These are phyloP conservation scores for Scedosporium aurantiacum DNA, from an alignment of 2,329 filamentous ascomycete species.

Conservation along the genomic window DNA sequence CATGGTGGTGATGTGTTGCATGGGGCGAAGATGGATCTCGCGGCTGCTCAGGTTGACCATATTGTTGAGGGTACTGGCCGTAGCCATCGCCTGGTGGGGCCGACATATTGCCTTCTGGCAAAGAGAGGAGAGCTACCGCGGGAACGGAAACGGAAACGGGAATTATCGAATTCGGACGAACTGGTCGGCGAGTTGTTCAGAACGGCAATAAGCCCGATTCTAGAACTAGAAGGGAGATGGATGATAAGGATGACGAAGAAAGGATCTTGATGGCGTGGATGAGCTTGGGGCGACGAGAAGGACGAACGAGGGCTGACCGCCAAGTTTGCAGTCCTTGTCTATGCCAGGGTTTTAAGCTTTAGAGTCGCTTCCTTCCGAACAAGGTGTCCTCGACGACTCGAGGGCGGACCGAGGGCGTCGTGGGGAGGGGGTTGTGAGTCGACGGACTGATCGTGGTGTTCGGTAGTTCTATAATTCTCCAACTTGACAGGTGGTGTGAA, in stretches of 20 bases:
- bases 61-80: slow-evolving; percentile 36
- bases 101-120: slow-evolving; percentile 32
- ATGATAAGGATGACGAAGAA: background rate
- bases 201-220: background rate
- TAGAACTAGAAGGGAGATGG: background rate
- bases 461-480: background rate
- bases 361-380: background rate
- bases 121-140: background rate
- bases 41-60: slow-evolving; percentile 28
- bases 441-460: slow-evolving; percentile 1
- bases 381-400: slow-evolving; percentile 1
- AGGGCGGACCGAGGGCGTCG: background rate
- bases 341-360: background rate
- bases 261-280: background rate
- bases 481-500: slow-evolving; percentile 8
- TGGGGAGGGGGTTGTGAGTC: background rate
- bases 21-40: slow-evolving; percentile 26
- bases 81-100: slow-evolving; percentile 46
- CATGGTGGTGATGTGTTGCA: slow-evolving; percentile 19
- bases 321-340: background rate
- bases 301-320: background rate
- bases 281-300: background rate
- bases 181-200: background rate
- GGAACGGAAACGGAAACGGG: background rate
- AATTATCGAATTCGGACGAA: background rate